Evolutionary conservation across 257 asterid species (phyloP), one percentile per base, ranked within the genome.

Genomic region (Asclepias syriaca): DNA sequence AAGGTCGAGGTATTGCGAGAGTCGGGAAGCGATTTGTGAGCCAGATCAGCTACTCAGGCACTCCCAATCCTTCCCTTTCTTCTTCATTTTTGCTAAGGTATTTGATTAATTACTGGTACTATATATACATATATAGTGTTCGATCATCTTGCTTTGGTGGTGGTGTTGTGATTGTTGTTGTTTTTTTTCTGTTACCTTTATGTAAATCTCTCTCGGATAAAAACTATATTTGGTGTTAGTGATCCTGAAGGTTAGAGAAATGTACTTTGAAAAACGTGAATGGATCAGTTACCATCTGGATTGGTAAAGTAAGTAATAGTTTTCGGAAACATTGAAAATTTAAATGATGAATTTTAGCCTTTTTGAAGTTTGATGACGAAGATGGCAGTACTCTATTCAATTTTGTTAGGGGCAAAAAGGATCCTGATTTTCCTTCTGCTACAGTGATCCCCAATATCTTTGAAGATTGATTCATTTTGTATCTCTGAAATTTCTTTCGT

Each of bases 1-100:
- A 61, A 21, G 65, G 43, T 15, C 40, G 75, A 22, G 72, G 75
- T 61, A n/a, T 75, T 24, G 22, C 24, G 51, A 61, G 67, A 75
- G 24, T 75, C 18, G 34, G 67, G 7, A 76, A 70, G 16, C 61
- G 74, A 70, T 70, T 76, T 24, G 29, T 70, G 71, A 76, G 45
- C 29, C 65, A 70, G 18, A n/a, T 75, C 66, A 51, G 66, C 27
- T 60, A 16, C 16, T 34, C 77, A 15, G 69, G 53, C 59, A 29
- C 65, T 73, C 48, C 46, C 58, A n/a, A 29, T 65, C 40, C 68
- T 64, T 64, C 68, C 43, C 22, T 64, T 64, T 73, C 57, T 16
- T n/a, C 77, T 50, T 21, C 45, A 7, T 32, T 65, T 0, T 37
- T 53, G 21, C 45, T 22, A 58, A 74, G 77, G 77, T 74, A 72